phyloP scores from a whole-genome alignment of 257 asterid species.

The Salvia miltiorrhiza region DNA sequence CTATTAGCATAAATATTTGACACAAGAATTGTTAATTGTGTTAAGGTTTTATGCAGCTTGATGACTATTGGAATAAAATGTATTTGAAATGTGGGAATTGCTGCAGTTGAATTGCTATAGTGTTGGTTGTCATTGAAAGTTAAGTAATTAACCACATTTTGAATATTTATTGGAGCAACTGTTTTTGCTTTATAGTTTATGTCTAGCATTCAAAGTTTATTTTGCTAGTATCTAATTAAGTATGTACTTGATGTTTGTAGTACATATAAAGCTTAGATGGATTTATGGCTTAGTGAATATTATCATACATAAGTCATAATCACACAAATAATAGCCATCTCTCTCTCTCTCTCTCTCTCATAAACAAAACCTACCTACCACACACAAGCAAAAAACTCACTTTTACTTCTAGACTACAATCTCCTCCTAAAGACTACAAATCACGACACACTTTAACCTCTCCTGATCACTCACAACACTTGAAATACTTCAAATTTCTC shows the following conservation, averaged over 20 bases:
- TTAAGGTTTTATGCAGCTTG: not conserved
- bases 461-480: not conserved
- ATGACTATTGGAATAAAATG: not conserved
- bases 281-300: too few relatives aligned
- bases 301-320: too few relatives aligned
- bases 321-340: too few relatives aligned
- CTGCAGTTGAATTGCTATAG: not conserved
- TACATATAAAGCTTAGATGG: too few relatives aligned
- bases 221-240: too few relatives aligned
- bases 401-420: not conserved
- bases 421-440: not conserved
- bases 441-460: not conserved
- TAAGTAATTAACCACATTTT: not conserved
- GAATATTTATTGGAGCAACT: too few relatives aligned
- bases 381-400: not conserved
- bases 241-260: too few relatives aligned
- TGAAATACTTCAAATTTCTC: too few relatives aligned
- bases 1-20: conserved; percentile 29
- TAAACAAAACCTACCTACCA: not conserved
- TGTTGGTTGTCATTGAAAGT: not conserved
- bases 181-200: not conserved
- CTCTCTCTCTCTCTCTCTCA: not conserved
- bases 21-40: not conserved
- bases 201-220: too few relatives aligned
- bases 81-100: not conserved